Evolutionary conservation across 441 rosid species (phyloP), one percentile per base, ranked within the genome.

Genomic region (Euphorbia schlechtendalii): DNA sequence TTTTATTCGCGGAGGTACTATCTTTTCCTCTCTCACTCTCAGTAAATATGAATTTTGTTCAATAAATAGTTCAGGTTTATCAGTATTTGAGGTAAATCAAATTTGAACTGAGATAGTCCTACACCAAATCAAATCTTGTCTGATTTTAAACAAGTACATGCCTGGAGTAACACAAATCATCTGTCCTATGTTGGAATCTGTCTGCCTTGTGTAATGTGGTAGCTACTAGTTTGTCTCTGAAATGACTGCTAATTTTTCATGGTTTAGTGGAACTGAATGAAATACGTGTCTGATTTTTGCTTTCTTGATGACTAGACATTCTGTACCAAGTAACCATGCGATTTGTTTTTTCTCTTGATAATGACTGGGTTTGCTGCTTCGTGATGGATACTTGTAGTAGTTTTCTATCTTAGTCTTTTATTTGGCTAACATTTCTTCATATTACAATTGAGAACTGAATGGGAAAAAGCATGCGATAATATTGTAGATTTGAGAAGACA

Each of bases 1-100:
- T 63, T 95, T 92, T 76, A 95, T 95, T 72, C 89, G 98, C 64
- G 99, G 98, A 86, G 99, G 99, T 95, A 83, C 45, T 41, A 28
- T 59, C 10, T 66, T 69, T 38, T n/a, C n/a, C n/a, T n/a, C n/a
- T n/a, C n/a, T n/a, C n/a, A n/a, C n/a, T n/a, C n/a, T n/a, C n/a
- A n/a, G n/a, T 56, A 34, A 21, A 53, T 1, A 22, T 38, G 57
- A 14, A 48, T n/a, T 56, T 66, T 5, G 22, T 3, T 25, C 40
- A 40, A 1, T 58, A 22, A 25, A 32, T 10, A 25, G 25, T 21
- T n/a, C n/a, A n/a, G n/a, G n/a, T n/a, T n/a, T n/a, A n/a, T n/a
- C n/a, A n/a, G n/a, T n/a, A n/a, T n/a, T n/a, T n/a, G 34, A 27
- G 56, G 55, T 22, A 5, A 51, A 51, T 51, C 0, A 51, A 20